phyloP scores from a whole-genome alignment of 306 rosid species.

The Clitoria ternatea region DNA sequence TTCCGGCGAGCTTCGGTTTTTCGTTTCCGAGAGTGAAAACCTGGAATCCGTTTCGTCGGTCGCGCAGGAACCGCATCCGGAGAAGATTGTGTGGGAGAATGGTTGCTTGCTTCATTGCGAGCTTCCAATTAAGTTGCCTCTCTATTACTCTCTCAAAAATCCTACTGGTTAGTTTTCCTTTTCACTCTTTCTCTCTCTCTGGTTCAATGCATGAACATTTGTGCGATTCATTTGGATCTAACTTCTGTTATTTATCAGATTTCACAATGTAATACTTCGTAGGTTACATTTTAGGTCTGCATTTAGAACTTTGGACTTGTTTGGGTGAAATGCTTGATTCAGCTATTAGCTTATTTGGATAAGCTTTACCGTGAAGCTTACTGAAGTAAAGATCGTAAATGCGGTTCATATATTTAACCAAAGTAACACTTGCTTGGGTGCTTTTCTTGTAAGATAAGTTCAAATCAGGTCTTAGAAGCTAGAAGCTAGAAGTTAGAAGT shows the following conservation, averaged over 20 bases:
- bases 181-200: neutral
- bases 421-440: neutral
- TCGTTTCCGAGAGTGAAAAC: slow-evolving; percentile 38
- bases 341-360: neutral
- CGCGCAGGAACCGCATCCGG: slow-evolving; percentile 42
- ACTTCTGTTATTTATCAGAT: neutral
- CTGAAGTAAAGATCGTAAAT: neutral
- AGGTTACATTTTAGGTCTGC: slow-evolving; percentile 3
- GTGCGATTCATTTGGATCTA: neutral
- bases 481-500: too few relatives aligned
- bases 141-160: slow-evolving; percentile 50
- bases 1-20: slow-evolving; percentile 41
- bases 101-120: slow-evolving; percentile 78
- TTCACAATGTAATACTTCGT: neutral
- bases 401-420: neutral
- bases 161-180: slow-evolving; percentile 45
- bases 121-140: slow-evolving; percentile 67
- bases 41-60: slow-evolving; percentile 40
- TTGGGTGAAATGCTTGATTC: neutral
- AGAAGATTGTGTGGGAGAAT: slow-evolving; percentile 73
- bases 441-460: neutral
- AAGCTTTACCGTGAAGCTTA: neutral
- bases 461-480: neutral
- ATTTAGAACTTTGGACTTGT: neutral
- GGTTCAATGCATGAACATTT: neutral